These are phyloP conservation scores for Dendrobium nobile DNA, from an alignment of 106 monocot genomes.

Conservation along the genomic window DNA sequence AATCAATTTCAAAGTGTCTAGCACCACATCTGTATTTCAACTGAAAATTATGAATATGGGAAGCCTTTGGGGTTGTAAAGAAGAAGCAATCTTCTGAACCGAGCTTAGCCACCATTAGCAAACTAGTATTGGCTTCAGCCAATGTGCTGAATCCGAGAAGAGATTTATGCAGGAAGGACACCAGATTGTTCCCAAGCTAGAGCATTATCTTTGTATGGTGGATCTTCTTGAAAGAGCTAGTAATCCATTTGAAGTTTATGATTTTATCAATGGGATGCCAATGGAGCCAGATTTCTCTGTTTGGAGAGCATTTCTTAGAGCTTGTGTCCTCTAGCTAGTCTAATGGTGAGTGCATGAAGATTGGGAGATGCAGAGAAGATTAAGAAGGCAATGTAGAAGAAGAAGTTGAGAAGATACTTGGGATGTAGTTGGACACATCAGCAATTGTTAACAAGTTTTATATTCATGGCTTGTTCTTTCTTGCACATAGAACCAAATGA, in stretches of 20 bases:
- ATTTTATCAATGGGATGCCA: slow-evolving; percentile 39
- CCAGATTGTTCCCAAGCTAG: slow-evolving; percentile 36
- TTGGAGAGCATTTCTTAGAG: slow-evolving; percentile 58
- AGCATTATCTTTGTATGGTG: slow-evolving; percentile 70
- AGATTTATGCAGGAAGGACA: slow-evolving; percentile 23
- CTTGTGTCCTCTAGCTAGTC: slow-evolving; percentile 12
- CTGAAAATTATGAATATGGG: too few species aligned
- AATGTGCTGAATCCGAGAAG: slow-evolving; percentile 26
- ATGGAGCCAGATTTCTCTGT: slow-evolving; percentile 52
- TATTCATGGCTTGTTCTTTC: too few species aligned
- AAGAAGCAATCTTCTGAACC: too few species aligned
- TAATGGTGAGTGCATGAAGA: slow-evolving; percentile 23
- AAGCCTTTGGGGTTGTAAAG: too few species aligned
- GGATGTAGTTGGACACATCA: slow-evolving; percentile 34
- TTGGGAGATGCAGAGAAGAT: slow-evolving; percentile 26
- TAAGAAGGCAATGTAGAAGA: slow-evolving; percentile 20
- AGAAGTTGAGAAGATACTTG: slow-evolving; percentile 19
- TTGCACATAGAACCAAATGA: too few species aligned
- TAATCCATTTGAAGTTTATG: slow-evolving; percentile 25
- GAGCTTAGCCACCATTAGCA: slow-evolving; percentile 41
- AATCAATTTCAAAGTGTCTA: too few species aligned
- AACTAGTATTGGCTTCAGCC: slow-evolving; percentile 41
- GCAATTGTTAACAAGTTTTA: too few species aligned
- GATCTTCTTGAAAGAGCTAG: slow-evolving; percentile 55
- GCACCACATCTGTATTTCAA: too few species aligned